A percentile compares a stretch with the other conserved stretches of the same genome.
phyloP scores from a whole-genome alignment of 805 yeast genomes.

The Debaryomyces hansenii region DNA sequence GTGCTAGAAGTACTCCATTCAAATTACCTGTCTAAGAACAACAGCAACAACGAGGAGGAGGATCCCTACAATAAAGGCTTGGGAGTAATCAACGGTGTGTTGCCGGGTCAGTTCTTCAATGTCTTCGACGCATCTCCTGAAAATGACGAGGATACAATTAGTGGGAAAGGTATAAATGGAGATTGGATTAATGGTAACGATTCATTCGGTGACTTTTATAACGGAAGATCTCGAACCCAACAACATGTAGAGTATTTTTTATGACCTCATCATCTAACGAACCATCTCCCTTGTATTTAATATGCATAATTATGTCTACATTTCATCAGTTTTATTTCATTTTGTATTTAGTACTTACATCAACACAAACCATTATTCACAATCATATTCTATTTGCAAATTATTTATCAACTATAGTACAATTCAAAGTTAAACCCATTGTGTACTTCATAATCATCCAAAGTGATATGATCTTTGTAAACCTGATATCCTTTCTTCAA shows the following conservation, averaged over 20 bases:
- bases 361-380: too few relatives aligned
- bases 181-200: slow-evolving; percentile 18
- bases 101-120: slow-evolving; percentile 70
- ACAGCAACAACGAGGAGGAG: slow-evolving; percentile 4
- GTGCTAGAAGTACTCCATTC: slow-evolving; percentile 75
- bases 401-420: slow-evolving; percentile 53
- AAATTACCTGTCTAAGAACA: slow-evolving; percentile 36
- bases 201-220: slow-evolving; percentile 26
- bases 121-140: slow-evolving; percentile 98
- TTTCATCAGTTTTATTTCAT: neutral
- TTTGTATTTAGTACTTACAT: neutral
- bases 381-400: too few relatives aligned
- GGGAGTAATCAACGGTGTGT: slow-evolving; percentile 20
- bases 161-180: slow-evolving; percentile 43
- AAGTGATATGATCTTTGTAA: slow-evolving; percentile 83
- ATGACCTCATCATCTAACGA: slow-evolving; percentile 15
- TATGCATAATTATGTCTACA: neutral
- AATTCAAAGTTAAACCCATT: slow-evolving; percentile 85
- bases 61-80: neutral
- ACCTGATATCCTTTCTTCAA: slow-evolving; percentile 84
- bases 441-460: slow-evolving; percentile 94
- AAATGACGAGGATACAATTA: slow-evolving; percentile 60
- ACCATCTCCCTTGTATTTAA: neutral
- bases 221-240: slow-evolving; percentile 21
- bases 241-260: slow-evolving; percentile 55